Evolutionary conservation across 805 yeast species (phyloP).

Genomic region (Kuraishia molischiana): DNA sequence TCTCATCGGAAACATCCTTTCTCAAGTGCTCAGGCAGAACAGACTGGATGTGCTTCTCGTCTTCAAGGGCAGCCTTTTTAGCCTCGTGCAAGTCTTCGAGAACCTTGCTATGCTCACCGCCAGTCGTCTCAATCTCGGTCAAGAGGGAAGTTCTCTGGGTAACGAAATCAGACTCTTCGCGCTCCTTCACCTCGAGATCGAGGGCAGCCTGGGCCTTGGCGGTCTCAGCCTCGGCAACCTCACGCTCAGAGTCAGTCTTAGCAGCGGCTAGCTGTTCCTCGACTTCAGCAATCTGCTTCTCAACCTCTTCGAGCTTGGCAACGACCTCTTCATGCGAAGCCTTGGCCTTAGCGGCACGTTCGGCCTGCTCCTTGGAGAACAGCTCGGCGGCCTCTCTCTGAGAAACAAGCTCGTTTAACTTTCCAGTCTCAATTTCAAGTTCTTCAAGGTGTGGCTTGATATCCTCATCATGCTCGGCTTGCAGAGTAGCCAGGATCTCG

Average conservation of each 20-base stretch:
- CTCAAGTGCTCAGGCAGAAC: conserved; percentile 45
- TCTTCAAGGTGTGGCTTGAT: conserved; percentile 47
- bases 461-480: conserved; percentile 42
- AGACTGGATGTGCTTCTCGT: conserved; percentile 35
- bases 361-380: conserved; percentile 31
- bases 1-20: conserved; percentile 17
- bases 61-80: conserved; percentile 26
- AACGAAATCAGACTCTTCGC: conserved; percentile 17
- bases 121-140: conserved; percentile 30
- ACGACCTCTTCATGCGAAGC: conserved; percentile 32
- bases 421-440: conserved; percentile 36
- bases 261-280: conserved; percentile 24
- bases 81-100: conserved; percentile 23
- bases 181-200: conserved; percentile 16
- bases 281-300: conserved; percentile 28
- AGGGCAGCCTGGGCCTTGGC: conserved; percentile 15
- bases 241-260: conserved; percentile 17
- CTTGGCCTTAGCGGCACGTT: conserved; percentile 32
- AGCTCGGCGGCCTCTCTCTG: conserved; percentile 38
- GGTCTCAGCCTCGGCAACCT: conserved; percentile 15
- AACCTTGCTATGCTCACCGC: conserved; percentile 27
- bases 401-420: conserved; percentile 38
- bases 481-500: conserved; percentile 34
- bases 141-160: conserved; percentile 27
- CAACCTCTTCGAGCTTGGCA: conserved; percentile 32